Base-by-base conservation (phyloP, 2,329 filamentous ascomycete species). In the Diaporthe eres region DNA sequence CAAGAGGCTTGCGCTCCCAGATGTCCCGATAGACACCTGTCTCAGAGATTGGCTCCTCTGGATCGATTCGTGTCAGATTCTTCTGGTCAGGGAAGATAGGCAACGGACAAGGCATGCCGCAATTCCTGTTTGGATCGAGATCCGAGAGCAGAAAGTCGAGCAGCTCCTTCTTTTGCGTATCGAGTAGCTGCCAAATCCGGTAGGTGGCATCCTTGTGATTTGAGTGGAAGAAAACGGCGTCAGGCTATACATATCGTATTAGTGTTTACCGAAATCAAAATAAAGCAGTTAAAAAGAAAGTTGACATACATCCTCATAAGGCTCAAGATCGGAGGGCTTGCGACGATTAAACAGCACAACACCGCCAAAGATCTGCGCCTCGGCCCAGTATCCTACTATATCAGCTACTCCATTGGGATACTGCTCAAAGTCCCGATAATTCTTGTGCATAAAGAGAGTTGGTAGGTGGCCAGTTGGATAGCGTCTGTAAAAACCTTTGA, bases 361-460 rank as follows among this genome's bases (percentile, higher is more conserved):
- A 12, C 81, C 80, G 7, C 81, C 81, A 6, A 82, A 71, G 34
- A 82, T 81, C 10, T 78, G 78, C 6, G 71, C 68, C 74, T 82
- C 81, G 13, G 79, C 80, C 80, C 80, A 82, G 72, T 81, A 82
- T 10, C 80, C 81, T 0, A 80, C 80, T 22, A 78, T 73, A 65
- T 82, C 80, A 12, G 80, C 80, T 5, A 80, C 55, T 12, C 79
- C 80, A 4, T 81, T 71, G 17, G 81, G 81, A 63, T 84, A 83
- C 42, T 83, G 79, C 17, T 82, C 77, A 61, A 80, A 75, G 57
- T 80, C 77, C 1, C 1, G 9, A 65, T 83, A 84, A 72, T 77
- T 77, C 71, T 15, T 49, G 60, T 84, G 82, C 4, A 58, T 31
- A 61, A 85, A 82, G 4, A 83, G 75, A 0, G 81, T 83, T 2